phyloP scores from a whole-genome alignment of 2,329 filamentous ascomycete species.

The Colletotrichum zoysiae region DNA sequence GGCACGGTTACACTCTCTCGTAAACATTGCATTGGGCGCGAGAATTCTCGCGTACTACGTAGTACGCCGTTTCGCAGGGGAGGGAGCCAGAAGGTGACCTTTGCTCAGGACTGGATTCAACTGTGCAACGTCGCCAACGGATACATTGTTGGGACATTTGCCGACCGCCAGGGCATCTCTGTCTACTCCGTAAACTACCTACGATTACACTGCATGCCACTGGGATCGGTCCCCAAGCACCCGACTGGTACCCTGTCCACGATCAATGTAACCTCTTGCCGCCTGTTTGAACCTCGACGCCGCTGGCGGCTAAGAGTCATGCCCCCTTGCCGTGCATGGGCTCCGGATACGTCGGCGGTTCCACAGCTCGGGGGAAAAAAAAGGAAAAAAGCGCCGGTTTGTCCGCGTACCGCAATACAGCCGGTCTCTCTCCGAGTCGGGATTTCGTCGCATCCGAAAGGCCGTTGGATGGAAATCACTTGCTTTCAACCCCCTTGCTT shows the following conservation, averaged over 20 bases:
- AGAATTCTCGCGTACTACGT: background rate
- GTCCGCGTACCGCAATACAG: constrained; percentile 16
- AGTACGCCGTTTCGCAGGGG: background rate
- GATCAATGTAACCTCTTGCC: background rate
- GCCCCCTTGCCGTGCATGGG: background rate
- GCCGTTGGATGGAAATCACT: background rate
- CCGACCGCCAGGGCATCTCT: background rate
- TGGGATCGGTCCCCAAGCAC: background rate
- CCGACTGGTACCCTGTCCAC: constrained; percentile 10
- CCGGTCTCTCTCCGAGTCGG: constrained; percentile 10
- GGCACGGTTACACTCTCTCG: background rate
- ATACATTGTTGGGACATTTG: background rate
- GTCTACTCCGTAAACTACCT: background rate
- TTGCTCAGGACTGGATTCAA: background rate
- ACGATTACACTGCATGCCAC: constrained; percentile 3
- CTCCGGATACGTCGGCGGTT: constrained; percentile 7
- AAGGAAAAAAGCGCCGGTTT: background rate
- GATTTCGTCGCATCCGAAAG: constrained; percentile 4
- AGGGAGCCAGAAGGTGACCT: background rate
- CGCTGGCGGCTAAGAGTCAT: background rate
- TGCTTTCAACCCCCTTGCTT: background rate
- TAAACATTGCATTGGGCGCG: background rate
- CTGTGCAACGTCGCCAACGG: background rate
- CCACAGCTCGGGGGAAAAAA: background rate
- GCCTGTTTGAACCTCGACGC: background rate